Evolutionary conservation across 805 yeast species (phyloP), one percentile per base, ranked within the genome.

Genomic region (Ogataea polymorpha): DNA sequence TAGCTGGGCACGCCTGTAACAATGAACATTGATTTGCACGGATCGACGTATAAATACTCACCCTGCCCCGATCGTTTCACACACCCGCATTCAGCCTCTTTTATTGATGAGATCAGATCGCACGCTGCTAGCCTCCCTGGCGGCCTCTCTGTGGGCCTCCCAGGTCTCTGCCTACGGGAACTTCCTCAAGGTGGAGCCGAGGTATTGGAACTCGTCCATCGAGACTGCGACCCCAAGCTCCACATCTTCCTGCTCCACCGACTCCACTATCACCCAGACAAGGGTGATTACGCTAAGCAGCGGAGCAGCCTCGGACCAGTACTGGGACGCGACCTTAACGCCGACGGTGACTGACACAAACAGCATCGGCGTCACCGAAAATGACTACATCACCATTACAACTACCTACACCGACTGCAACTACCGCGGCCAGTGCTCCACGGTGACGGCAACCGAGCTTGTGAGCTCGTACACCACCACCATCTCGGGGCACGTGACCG

Each of bases 401-500:
- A 42, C 51, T 12, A 32, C 41, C 11, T 50, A 49, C 41, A 14
- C 44, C 13, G 54, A 51, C 36, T 54, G 58, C 36, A 37, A 46
- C 32, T 41, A 41, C 30, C 39, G 46, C 28, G 48, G 53, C 32
- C 39, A 48, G 9, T 58, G 62, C 35, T 49, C 60, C 8, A 38
- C 41, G 8, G 34, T 45, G 23, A 49, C 56, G 14, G 53, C 62
- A 11, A 48, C 50, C 32, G 58, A 54, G 25, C 39, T 56, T 24
- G 56, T 48, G 7, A 54, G 55, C 16, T 51, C 56, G 6, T 58
- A 57, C 43, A 39, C 52, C 26, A 46, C 57, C 8, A 51, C 56
- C 8, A 38, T 51, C 32, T 37, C 51, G 4, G 49, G 49, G 16
- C 23, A 41, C 14, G 32, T 49, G 13, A 43, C 55, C 4, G 53